phyloP scores from a whole-genome alignment of 768 basidiomycete genomes.

The Bullera alba region DNA sequence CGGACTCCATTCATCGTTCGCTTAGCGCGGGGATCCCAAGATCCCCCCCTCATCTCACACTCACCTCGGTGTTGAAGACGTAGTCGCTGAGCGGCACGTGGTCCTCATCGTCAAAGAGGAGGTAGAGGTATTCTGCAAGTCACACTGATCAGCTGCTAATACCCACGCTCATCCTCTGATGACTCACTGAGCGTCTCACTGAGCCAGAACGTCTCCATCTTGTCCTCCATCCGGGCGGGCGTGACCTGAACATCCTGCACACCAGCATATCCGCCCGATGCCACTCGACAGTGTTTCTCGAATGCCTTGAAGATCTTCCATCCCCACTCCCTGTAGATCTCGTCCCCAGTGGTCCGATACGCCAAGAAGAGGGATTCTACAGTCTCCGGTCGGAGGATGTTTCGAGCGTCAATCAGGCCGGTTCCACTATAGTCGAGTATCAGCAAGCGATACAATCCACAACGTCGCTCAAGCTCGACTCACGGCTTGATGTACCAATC shows the following conservation, averaged over 20 bases:
- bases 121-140: slow-evolving; percentile 64
- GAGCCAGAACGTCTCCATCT: slow-evolving; percentile 94
- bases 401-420: slow-evolving; percentile 70
- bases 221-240: slow-evolving; percentile 65
- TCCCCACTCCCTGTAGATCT: slow-evolving; percentile 69
- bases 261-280: slow-evolving; percentile 75
- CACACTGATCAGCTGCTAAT: not conserved
- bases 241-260: slow-evolving; percentile 76
- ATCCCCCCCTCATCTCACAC: too few species aligned
- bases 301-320: slow-evolving; percentile 89
- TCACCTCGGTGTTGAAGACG: slow-evolving; percentile 88
- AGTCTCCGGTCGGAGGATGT: slow-evolving; percentile 93
- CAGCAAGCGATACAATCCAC: not conserved
- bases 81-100: slow-evolving; percentile 68
- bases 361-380: slow-evolving; percentile 89
- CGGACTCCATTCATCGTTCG: slow-evolving; percentile 3
- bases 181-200: slow-evolving; percentile 46
- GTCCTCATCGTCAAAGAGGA: slow-evolving; percentile 69
- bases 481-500: slow-evolving; percentile 85
- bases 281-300: slow-evolving; percentile 67
- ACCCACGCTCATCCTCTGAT: not conserved
- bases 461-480: slow-evolving; percentile 8
- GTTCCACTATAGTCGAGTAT: slow-evolving; percentile 14
- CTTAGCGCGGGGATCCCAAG: too few species aligned
- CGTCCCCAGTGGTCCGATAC: slow-evolving; percentile 78